phyloP scores from a whole-genome alignment of 129 eudicot genomes.

The Ambrosia trifida region DNA sequence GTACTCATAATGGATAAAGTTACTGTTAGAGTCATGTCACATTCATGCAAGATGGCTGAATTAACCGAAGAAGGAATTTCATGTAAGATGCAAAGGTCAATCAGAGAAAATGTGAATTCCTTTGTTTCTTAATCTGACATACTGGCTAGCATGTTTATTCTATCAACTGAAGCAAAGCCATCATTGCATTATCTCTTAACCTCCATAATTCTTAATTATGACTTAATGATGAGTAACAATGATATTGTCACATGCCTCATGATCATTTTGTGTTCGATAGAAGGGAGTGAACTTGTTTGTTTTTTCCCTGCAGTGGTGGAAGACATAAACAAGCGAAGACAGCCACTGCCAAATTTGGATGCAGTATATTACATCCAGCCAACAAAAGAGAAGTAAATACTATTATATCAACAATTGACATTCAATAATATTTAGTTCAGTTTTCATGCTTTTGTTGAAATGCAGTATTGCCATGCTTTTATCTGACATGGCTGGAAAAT shows the following conservation, averaged over 20 bases:
- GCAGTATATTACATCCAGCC: constrained; percentile 97
- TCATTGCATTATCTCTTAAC: constrained; percentile 11
- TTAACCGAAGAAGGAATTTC: constrained; percentile 94
- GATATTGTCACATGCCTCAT: constrained; percentile 13
- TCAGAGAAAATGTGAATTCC: constrained; percentile 29
- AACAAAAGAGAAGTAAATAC: constrained; percentile 72
- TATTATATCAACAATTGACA: constrained; percentile 4
- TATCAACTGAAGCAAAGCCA: background rate
- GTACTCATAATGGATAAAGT: constrained; percentile 94
- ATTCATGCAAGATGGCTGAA: constrained; percentile 95
- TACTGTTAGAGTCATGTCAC: constrained; percentile 77
- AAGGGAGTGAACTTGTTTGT: constrained; percentile 13
- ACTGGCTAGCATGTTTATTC: background rate
- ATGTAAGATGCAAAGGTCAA: constrained; percentile 68
- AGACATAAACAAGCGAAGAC: constrained; percentile 83
- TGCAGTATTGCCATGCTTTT: constrained; percentile 72
- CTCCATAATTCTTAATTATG: constrained; percentile 12
- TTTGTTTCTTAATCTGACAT: constrained; percentile 13
- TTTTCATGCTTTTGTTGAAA: constrained; percentile 26
- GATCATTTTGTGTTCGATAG: constrained; percentile 1
- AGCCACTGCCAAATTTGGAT: constrained; percentile 87
- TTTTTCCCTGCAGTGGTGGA: constrained; percentile 85
- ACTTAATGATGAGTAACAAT: constrained; percentile 8
- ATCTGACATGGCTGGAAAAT: constrained; percentile 84
- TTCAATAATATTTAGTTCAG: background rate